Base-by-base conservation (phyloP, 192 early-diverging fungal species). In the Entomortierella parvispora region DNA sequence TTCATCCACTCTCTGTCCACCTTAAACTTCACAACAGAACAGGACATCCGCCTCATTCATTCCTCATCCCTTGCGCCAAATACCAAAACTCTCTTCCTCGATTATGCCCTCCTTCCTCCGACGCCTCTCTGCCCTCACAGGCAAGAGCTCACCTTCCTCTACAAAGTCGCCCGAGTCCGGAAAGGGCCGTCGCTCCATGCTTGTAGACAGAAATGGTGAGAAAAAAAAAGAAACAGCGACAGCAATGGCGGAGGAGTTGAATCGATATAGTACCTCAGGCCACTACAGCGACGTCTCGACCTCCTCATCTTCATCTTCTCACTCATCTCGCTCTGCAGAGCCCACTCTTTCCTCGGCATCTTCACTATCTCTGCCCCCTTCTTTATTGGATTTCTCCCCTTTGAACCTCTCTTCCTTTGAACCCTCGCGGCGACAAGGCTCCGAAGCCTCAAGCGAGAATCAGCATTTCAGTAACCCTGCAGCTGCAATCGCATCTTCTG, bases 31-130 rank as follows among this genome's bases (percentile, higher is more conserved):
- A 31, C 51, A 53, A 31, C 51, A 26, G 26, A 23, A 18, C 6
- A n/a, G 18, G 47, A 22, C 48, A 7, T 50, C 48, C 25, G 17
- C 8, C 9, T 15, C 48, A 7, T 50, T 23, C 48, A 22, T 50
- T 50, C 25, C 7, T 50, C 17, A 23, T 17, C 17, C 50, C 33
- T 32, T 33, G 53, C 33, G 28, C 60, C 37, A 40, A 5, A 40
- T 40, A 40, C 37, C 12, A 40, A 40, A 40, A 40, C 37, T 9
- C 12, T 12, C 37, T 40, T 12, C 5, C n/a, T 5, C 18, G n/a
- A 62, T 2, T 33, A 64, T 64, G 62, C 51, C 62, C 12, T 64
- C 62, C 20, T 64, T 64, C 18, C 42, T 64, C 34, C 37, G 25
- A 44, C 62, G 62, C 2, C 23, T 64, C 25, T 23, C 62, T 2